Base-by-base conservation (phyloP, 1,284 basidiomycete species). In the Caloboletus firmus region DNA sequence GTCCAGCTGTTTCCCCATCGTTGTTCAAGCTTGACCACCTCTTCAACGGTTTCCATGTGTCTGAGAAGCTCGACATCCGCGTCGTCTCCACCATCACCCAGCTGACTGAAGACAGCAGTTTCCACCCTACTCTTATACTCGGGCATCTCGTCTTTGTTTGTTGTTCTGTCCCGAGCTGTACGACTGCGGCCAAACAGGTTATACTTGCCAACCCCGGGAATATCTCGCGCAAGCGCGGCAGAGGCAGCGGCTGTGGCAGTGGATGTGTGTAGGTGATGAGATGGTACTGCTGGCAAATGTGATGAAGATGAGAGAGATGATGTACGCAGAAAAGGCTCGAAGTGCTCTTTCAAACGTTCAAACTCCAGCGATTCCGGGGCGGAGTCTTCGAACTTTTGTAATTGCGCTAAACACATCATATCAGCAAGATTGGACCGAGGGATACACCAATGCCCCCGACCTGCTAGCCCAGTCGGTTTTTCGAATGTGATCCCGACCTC, bases 401-500 rank as follows among this genome's bases (percentile, higher is more conserved):
- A 74, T 71, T 97, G 94, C 13, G 89, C 94, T 96, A 62, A 31
- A 53, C 20, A 40, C 11, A 10, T 34, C 28, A 8, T 24, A 30
- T 63, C 22, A 61, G 58, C 49, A 30, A 39, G 20, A 34, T 44
- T n/a, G 34, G 24, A 36, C 18, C 24, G 22, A 18, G 37, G 20
- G 15, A 35, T 20, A 10, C 22, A 35, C 34, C 20, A 30, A 30
- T 32, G 11, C 15, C 9, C 49, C 84, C 62, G 61, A 94, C 93
- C 84, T 55, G 92, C 94, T 18, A 99, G 83, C 24, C 95, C 93
- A 0, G 95, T 95, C 0, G 95, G 92, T 70, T 98, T 99, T 66
- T 98, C 96, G 62, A 98, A 98, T 11, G 85, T 89, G 67, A 96
- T 91, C 0, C 89, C 91, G 1, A 95, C 85, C 68, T 92, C 85